A percentile compares a stretch with the other conserved stretches of the same genome.
These are phyloP conservation scores for Picea mariana DNA, from an alignment of 83 land plant genomes.

Conservation along the genomic window DNA sequence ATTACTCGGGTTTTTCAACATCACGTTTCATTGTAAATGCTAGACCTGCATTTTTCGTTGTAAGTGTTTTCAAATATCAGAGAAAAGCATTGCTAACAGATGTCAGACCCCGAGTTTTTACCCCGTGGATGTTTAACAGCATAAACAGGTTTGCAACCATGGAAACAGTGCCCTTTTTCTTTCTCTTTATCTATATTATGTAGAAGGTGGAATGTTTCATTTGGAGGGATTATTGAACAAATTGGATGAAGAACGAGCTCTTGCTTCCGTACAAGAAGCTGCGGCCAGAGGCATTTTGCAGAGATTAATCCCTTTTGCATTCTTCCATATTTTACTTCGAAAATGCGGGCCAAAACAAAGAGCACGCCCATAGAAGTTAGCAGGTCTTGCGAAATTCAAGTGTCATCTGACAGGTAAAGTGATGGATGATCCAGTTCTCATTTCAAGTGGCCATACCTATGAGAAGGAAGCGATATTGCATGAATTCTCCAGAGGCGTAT, in stretches of 20 bases:
- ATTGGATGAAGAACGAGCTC: conserved; percentile 29
- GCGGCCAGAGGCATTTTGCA: conserved; percentile 54
- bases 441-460: not conserved
- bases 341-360: conserved; percentile 15
- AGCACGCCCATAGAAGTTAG: not conserved
- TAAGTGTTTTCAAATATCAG: too few relatives aligned
- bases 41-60: too few relatives aligned
- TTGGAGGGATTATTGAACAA: conserved; percentile 25
- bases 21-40: too few relatives aligned
- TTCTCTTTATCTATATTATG: not conserved
- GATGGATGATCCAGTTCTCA: conserved; percentile 21
- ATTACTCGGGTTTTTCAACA: too few relatives aligned
- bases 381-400: conserved; percentile 10
- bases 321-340: conserved; percentile 43
- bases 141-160: too few relatives aligned
- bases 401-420: conserved; percentile 22
- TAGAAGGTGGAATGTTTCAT: not conserved
- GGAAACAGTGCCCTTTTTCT: not conserved
- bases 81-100: too few relatives aligned
- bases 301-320: conserved; percentile 61
- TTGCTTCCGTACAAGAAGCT: conserved; percentile 49
- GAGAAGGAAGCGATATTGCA: too few relatives aligned
- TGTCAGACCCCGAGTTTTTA: too few relatives aligned
- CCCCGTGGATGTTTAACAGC: too few relatives aligned
- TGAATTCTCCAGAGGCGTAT: too few relatives aligned